Percentiles rank a stretch among this genome's conserved stretches.
Evolutionary conservation across 805 yeast species (phyloP).

Genomic region (Isabelozyma rhagii): DNA sequence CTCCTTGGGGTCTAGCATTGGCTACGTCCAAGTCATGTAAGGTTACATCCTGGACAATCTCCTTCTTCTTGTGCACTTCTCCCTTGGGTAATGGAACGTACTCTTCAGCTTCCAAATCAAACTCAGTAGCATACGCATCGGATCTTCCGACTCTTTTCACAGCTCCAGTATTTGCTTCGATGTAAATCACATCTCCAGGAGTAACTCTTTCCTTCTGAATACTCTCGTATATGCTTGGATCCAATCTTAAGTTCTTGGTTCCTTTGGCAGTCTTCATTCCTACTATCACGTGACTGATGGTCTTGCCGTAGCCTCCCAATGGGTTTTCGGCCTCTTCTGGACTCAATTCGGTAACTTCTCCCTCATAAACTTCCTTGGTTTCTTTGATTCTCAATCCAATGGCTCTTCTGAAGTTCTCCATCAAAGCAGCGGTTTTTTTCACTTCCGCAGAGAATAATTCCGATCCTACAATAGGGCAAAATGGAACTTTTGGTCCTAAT

Average conservation of each 20-base stretch:
- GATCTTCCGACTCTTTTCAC: slow-evolving; percentile 96
- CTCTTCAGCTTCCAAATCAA: slow-evolving; percentile 97
- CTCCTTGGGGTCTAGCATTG: slow-evolving; percentile 94
- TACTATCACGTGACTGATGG: slow-evolving; percentile 89
- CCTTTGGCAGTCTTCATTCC: slow-evolving; percentile 93
- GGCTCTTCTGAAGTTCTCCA: slow-evolving; percentile 95
- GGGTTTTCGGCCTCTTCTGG: slow-evolving; percentile 98
- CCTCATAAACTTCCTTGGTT: slow-evolving; percentile 96
- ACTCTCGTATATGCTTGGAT: slow-evolving; percentile 89
- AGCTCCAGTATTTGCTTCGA: slow-evolving; percentile 96
- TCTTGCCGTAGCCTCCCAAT: slow-evolving; percentile 95
- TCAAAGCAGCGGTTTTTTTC: slow-evolving; percentile 91
- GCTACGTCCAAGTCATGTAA: slow-evolving; percentile 96
- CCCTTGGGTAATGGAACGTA: slow-evolving; percentile 98
- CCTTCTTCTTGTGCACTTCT: slow-evolving; percentile 96
- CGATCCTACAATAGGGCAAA: slow-evolving; percentile 94
- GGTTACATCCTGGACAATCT: slow-evolving; percentile 95
- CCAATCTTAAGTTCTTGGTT: slow-evolving; percentile 82
- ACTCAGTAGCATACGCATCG: slow-evolving; percentile 98
- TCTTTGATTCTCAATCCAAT: slow-evolving; percentile 95
- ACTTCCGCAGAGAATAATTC: slow-evolving; percentile 96
- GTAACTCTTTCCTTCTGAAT: slow-evolving; percentile 92
- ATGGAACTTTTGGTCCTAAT: slow-evolving; percentile 95
- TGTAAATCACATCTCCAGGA: slow-evolving; percentile 95
- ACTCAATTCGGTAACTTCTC: slow-evolving; percentile 93